Conservation (phyloP, 345 rosid species). For the Pelargonium nanum region DNA sequence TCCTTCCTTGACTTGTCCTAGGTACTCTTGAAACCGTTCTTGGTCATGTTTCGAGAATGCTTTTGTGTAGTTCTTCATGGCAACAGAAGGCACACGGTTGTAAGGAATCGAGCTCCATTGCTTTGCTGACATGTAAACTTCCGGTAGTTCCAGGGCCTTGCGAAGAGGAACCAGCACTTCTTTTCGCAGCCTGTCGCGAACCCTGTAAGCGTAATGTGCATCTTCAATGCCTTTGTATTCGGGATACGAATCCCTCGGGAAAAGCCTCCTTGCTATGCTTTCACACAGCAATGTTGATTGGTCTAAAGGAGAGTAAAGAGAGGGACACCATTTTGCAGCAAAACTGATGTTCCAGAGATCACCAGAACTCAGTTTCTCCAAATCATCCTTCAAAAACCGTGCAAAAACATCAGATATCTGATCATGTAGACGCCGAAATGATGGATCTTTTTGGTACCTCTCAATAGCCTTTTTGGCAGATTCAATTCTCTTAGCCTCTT, state of each 20-base stretch:
- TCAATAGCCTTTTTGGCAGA: conserved; percentile 28
- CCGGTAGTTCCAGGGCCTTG: conserved; percentile 43
- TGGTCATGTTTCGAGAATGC: conserved; percentile 38
- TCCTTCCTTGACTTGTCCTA: conserved; percentile 32
- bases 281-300: conserved; percentile 37
- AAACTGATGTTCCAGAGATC: conserved; percentile 29
- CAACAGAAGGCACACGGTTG: conserved; percentile 47
- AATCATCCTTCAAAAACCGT: conserved; percentile 18
- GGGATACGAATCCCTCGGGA: conserved; percentile 25
- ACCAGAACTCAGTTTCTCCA: conserved; percentile 19
- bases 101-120: conserved; percentile 40
- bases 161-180: conserved; percentile 46
- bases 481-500: too few species aligned
- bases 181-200: conserved; percentile 51
- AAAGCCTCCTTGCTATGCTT: conserved; percentile 41
- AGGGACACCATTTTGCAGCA: conserved; percentile 18
- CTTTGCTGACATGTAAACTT: conserved; percentile 45
- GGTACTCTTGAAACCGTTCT: conserved; percentile 30
- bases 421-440: conserved; percentile 38
- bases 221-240: conserved; percentile 55
- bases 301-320: conserved; percentile 47
- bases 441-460: conserved; percentile 35
- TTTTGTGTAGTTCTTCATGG: conserved; percentile 48
- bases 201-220: conserved; percentile 50
- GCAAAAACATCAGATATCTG: conserved; percentile 46